These are phyloP conservation scores for Lachancea sp. DNA, from an alignment of 805 yeast species.

Conservation along the genomic window DNA sequence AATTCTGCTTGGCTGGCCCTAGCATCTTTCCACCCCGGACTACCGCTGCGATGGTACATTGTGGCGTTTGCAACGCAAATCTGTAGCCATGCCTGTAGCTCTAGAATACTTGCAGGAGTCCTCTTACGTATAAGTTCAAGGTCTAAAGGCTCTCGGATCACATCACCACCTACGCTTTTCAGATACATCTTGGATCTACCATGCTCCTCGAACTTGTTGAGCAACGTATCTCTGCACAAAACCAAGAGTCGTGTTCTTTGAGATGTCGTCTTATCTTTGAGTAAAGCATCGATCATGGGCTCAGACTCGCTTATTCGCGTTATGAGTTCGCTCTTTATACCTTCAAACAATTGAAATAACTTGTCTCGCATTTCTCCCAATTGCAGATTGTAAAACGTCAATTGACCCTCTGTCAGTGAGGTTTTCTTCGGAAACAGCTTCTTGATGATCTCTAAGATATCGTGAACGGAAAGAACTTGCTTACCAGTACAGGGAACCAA, in stretches of 20 bases:
- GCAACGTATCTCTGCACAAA: slow-evolving; percentile 30
- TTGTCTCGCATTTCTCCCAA: slow-evolving; percentile 18
- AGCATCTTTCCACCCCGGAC: slow-evolving; percentile 23
- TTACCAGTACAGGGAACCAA: slow-evolving; percentile 19
- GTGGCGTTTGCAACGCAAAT: slow-evolving; percentile 28
- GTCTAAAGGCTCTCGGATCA: slow-evolving; percentile 8
- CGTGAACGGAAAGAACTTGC: slow-evolving; percentile 27
- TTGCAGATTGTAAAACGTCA: slow-evolving; percentile 29
- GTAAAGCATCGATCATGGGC: slow-evolving; percentile 9
- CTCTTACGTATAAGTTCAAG: slow-evolving; percentile 8
- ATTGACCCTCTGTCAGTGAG: slow-evolving; percentile 30
- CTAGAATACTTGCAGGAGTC: slow-evolving; percentile 24
- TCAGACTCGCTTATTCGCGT: slow-evolving; percentile 9
- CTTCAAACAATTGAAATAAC: slow-evolving; percentile 16
- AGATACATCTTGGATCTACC: slow-evolving; percentile 8
- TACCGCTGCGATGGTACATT: slow-evolving; percentile 22
- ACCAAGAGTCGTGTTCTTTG: slow-evolving; percentile 19
- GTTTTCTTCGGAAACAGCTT: slow-evolving; percentile 28
- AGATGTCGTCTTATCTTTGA: slow-evolving; percentile 9
- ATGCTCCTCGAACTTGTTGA: slow-evolving; percentile 29
- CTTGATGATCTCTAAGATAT: slow-evolving; percentile 26
- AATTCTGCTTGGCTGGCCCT: slow-evolving; percentile 27
- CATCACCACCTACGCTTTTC: slow-evolving; percentile 8
- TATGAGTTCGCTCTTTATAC: background rate
- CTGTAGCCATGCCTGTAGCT: slow-evolving; percentile 29